A percentile compares a stretch with the other conserved stretches of the same genome.
These are phyloP conservation scores for Steccherinum ochraceum DNA, from an alignment of 768 basidiomycete genomes.

Conservation along the genomic window DNA sequence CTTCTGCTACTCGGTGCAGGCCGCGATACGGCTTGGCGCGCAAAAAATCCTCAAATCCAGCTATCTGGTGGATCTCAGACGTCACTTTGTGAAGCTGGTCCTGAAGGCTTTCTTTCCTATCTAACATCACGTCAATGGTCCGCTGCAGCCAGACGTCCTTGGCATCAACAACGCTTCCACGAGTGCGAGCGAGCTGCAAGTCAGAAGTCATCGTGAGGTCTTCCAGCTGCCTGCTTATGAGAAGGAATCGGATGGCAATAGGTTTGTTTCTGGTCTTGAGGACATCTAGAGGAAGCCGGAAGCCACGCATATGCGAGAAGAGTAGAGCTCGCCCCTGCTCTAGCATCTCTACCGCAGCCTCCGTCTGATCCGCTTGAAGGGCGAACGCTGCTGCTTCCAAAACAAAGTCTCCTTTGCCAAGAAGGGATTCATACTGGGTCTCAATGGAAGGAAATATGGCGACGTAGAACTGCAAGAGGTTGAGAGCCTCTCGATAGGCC, in stretches of 20 bases:
- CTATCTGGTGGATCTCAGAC: not conserved
- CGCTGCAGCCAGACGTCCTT: not conserved
- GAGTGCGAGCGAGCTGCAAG: too few relatives aligned
- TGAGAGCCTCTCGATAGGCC: not conserved
- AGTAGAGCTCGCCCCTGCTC: not conserved
- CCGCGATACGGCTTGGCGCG: constrained; percentile 13
- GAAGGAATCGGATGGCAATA: not conserved
- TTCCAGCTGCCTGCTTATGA: not conserved
- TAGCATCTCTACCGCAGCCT: not conserved
- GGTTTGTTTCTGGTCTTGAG: not conserved
- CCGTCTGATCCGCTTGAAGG: not conserved
- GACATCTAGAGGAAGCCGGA: not conserved
- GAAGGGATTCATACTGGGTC: not conserved
- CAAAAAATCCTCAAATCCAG: not conserved
- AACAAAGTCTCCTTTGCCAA: not conserved
- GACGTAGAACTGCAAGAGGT: not conserved
- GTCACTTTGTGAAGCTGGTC: not conserved
- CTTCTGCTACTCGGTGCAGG: constrained; percentile 20
- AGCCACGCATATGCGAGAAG: not conserved
- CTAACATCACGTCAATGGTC: not conserved
- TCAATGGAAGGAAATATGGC: not conserved
- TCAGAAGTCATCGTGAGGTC: not conserved
- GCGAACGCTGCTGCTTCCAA: not conserved
- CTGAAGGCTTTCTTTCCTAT: not conserved
- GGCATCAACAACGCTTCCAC: too few relatives aligned